Evolutionary conservation across 352 stramenopile genomes (phyloP).

Genomic region (Pythium biforme): DNA sequence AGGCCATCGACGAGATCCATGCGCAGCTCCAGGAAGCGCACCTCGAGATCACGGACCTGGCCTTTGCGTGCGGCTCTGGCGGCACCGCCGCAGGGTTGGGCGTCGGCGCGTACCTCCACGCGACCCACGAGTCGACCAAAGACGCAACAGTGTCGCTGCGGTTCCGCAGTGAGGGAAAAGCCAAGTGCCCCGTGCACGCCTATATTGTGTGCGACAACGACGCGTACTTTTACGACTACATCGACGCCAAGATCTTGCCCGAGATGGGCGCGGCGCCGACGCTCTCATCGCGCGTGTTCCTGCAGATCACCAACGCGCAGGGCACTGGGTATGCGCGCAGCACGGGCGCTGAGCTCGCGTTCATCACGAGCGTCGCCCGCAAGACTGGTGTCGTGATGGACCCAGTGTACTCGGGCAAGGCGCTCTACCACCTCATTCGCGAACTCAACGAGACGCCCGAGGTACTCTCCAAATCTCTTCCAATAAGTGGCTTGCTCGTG

Average conservation of each 20-base stretch:
- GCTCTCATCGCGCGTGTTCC: slow-evolving; percentile 59
- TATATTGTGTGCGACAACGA: slow-evolving; percentile 87
- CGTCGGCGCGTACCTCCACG: slow-evolving; percentile 69
- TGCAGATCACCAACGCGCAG: slow-evolving; percentile 83
- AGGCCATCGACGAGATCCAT: slow-evolving; percentile 90
- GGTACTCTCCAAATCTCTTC: no score
- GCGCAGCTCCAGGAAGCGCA: slow-evolving; percentile 61
- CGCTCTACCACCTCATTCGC: slow-evolving; percentile 77
- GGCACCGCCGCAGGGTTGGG: slow-evolving; percentile 78
- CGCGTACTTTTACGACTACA: slow-evolving; percentile 84
- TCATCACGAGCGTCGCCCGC: slow-evolving; percentile 68
- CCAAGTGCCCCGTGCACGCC: slow-evolving; percentile 55
- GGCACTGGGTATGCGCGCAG: slow-evolving; percentile 79
- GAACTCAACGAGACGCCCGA: slow-evolving; percentile 69
- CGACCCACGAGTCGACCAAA: slow-evolving; percentile 25
- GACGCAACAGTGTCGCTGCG: slow-evolving; percentile 29
- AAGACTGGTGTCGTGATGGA: slow-evolving; percentile 82
- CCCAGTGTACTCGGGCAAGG: slow-evolving; percentile 87
- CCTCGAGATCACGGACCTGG: slow-evolving; percentile 71
- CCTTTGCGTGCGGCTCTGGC: slow-evolving; percentile 82
- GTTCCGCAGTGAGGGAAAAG: slow-evolving; percentile 30
- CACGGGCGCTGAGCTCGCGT: slow-evolving; percentile 75
- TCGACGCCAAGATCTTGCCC: slow-evolving; percentile 68
- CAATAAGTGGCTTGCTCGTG: not conserved
- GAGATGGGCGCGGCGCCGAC: slow-evolving; percentile 54